A percentile compares a stretch with the other conserved stretches of the same genome.
These are phyloP conservation scores for Meira nashicola DNA, from an alignment of 1,284 basidiomycete species.

Conservation along the genomic window DNA sequence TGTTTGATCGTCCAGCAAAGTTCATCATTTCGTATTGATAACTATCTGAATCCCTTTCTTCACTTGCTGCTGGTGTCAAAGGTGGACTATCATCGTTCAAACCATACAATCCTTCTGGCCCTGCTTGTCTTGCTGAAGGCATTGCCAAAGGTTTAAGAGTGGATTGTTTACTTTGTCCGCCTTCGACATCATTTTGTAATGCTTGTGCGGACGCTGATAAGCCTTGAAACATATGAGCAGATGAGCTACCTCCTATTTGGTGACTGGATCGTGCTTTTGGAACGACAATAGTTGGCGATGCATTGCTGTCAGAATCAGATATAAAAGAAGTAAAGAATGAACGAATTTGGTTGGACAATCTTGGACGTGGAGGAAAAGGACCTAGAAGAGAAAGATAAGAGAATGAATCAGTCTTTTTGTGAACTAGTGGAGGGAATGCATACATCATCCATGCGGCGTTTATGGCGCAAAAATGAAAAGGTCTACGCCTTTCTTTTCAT, in stretches of 20 bases:
- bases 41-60: constrained; percentile 16
- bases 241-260: neutral
- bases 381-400: neutral
- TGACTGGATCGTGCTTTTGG: constrained; percentile 15
- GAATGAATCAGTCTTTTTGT: neutral
- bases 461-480: no score
- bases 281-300: neutral
- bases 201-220: constrained; percentile 5
- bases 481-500: neutral
- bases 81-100: constrained; percentile 44
- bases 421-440: no score
- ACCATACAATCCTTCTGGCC: constrained; percentile 24
- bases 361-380: constrained; percentile 6
- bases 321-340: constrained; percentile 35
- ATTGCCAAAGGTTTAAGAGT: constrained; percentile 32
- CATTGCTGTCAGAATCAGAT: neutral
- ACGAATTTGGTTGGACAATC: constrained; percentile 19
- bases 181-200: neutral
- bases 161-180: neutral
- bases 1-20: no score
- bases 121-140: constrained; percentile 37
- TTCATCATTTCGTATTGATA: no score
- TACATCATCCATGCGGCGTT: no score
- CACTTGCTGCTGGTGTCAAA: constrained; percentile 36
- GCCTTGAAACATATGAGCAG: constrained; percentile 1